Evolutionary conservation across 495 filamentous ascomycete genomes (phyloP), one percentile per base, ranked within the genome.

Genomic region (Trichoderma orchidacearum): DNA sequence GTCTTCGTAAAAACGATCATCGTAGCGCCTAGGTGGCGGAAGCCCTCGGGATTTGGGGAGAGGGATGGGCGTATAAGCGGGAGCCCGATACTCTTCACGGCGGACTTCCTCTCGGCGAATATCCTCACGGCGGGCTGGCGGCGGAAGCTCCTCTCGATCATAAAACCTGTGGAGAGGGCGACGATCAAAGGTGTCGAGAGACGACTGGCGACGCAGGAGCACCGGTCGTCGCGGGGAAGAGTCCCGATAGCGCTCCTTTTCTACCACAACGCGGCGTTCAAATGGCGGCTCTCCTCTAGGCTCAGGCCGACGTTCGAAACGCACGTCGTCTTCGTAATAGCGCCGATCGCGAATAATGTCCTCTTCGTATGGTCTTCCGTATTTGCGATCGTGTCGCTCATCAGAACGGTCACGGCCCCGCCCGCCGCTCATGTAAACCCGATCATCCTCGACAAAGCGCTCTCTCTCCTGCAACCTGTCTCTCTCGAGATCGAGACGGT

Each of bases 1-100:
- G 53, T 88, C 84, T 18, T 77, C 75, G 59, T 61, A 68, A 61
- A 64, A 68, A 55, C 69, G 75, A 64, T 71, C 76, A 52, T 62
- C 81, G 62, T 77, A 84, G 52, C 69, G 72, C 66, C 74, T 58
- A 5, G 74, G 71, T 4, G 73, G 73, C 13, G 73, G 72, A 30
- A 76, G 60, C 3, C 65, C 74, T 59, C 65, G 66, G 15, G 68
- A 61, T 50, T 72, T 71, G 1, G 81, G 80, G 38, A 80, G 75
- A 1, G 73, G 73, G 15, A 79, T 72, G 18, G 30, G 30, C 4
- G 53, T 55, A 51, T 81, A 75, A 0, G 72, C 63, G 1, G 79
- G 75, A 3, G 72, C 64, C 32, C 72, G 69, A 62, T 70, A 75
- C 6, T 77, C 70, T 15, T 68, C 61, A 5, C 66, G 62, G 50